phyloP scores from a whole-genome alignment of 1,284 basidiomycete species.

The Leccinum griseonigrum region DNA sequence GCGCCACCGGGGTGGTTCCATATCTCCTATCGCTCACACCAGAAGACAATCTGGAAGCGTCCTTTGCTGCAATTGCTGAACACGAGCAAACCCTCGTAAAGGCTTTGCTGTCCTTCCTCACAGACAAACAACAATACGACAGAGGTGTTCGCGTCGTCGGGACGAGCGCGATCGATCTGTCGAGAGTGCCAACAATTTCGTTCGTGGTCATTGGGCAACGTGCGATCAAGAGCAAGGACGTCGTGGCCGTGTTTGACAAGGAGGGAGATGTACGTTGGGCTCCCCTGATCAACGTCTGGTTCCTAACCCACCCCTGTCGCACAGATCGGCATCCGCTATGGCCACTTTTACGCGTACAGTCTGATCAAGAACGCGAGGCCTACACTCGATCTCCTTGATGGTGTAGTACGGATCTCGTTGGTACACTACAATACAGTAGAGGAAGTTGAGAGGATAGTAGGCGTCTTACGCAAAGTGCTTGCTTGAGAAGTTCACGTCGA shows the following conservation, averaged over 20 bases:
- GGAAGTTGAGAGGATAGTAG: slow-evolving; percentile 61
- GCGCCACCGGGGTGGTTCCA: slow-evolving; percentile 54
- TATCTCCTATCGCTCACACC: slow-evolving; percentile 65
- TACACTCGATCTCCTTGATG: slow-evolving; percentile 59
- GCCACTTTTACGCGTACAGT: slow-evolving; percentile 77
- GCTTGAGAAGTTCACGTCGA: slow-evolving; percentile 6
- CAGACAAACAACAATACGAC: slow-evolving; percentile 38
- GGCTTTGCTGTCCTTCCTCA: slow-evolving; percentile 43
- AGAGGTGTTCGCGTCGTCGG: slow-evolving; percentile 70
- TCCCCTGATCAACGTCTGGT: slow-evolving; percentile 1
- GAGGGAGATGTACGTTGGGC: slow-evolving; percentile 54
- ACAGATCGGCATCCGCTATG: slow-evolving; percentile 74
- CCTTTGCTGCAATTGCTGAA: slow-evolving; percentile 44
- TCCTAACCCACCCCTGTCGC: neutral
- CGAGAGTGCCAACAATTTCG: slow-evolving; percentile 68
- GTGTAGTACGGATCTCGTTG: slow-evolving; percentile 73
- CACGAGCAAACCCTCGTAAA: slow-evolving; percentile 47
- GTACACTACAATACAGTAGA: slow-evolving; percentile 79
- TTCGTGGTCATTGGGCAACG: slow-evolving; percentile 64
- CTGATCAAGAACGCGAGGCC: slow-evolving; percentile 54
- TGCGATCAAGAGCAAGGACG: slow-evolving; percentile 53
- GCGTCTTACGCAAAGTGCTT: slow-evolving; percentile 48
- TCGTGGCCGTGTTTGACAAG: slow-evolving; percentile 63
- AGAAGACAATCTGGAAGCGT: slow-evolving; percentile 40
- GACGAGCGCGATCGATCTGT: slow-evolving; percentile 41